These are phyloP conservation scores for Talaromyces pinophilus DNA, from an alignment of 2,329 filamentous ascomycete genomes.

Conservation along the genomic window DNA sequence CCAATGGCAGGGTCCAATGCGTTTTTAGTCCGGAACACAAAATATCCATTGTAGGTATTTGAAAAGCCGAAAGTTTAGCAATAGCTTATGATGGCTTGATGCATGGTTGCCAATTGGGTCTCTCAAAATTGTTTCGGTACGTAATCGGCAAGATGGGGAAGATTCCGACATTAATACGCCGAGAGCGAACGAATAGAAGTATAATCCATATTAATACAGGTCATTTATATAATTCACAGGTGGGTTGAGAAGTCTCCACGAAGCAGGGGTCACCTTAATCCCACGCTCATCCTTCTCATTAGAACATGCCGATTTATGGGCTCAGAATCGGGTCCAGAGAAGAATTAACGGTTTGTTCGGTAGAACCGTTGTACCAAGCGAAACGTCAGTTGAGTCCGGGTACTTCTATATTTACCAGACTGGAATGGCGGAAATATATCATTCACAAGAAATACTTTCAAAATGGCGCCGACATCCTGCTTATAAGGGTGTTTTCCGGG, in stretches of 20 bases:
- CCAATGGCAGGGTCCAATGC: too few species aligned
- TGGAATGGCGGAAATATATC: conserved; percentile 55
- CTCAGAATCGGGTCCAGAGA: background rate
- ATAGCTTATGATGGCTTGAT: too few species aligned
- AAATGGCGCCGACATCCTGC: conserved; percentile 35
- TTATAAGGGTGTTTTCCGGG: background rate
- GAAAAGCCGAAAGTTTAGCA: too few species aligned
- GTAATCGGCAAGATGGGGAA: background rate
- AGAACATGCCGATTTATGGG: background rate
- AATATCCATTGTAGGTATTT: too few species aligned
- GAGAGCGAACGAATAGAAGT: too few species aligned
- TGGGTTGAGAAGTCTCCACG: background rate
- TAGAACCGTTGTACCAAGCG: background rate
- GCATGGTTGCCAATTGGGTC: too few species aligned
- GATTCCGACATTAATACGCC: background rate
- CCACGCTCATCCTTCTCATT: background rate
- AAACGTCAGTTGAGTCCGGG: conserved; percentile 18
- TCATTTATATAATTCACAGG: too few species aligned
- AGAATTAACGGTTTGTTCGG: background rate
- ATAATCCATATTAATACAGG: too few species aligned
- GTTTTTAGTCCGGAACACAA: too few species aligned
- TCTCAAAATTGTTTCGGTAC: background rate
- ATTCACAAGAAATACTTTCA: conserved; percentile 37
- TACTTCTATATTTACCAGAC: conserved; percentile 58
- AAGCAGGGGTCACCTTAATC: background rate